Conservation (phyloP, 352 stramenopile genomes). For the Phytopythium boreale region DNA sequence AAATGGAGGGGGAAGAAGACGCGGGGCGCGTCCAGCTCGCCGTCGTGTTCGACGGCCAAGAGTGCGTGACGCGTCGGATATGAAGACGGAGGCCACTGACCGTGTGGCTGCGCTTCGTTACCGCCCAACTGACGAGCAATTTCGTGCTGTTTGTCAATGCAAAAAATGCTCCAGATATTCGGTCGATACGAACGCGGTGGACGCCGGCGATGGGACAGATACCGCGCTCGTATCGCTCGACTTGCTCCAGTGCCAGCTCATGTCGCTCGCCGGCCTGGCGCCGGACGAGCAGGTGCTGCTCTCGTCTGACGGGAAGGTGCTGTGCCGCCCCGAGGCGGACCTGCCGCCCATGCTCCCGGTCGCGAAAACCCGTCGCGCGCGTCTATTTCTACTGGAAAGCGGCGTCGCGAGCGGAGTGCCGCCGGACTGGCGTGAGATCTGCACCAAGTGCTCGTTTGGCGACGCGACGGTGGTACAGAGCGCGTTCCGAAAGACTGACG, state of each 20-base stretch:
- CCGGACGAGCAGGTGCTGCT: constrained; percentile 58
- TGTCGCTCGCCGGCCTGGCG: constrained; percentile 61
- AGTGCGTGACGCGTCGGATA: constrained; percentile 32
- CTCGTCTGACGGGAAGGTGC: constrained; percentile 36
- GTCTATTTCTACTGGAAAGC: constrained; percentile 46
- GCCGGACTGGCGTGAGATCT: constrained; percentile 59
- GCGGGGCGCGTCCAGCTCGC: constrained; percentile 26
- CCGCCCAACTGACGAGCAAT: neutral
- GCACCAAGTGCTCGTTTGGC: constrained; percentile 59
- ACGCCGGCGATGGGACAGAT: constrained; percentile 15
- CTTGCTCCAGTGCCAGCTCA: constrained; percentile 64
- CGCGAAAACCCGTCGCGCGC: constrained; percentile 5
- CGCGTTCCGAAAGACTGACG: constrained; percentile 32
- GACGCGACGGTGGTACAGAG: constrained; percentile 42
- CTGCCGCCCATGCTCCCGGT: constrained; percentile 16
- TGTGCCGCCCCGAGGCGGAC: constrained; percentile 23
- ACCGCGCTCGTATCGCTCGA: constrained; percentile 35
- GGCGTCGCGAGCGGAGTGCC: constrained; percentile 11
- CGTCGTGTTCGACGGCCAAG: constrained; percentile 51
- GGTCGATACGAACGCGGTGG: constrained; percentile 9
- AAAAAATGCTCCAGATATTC: neutral
- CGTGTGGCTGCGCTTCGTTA: neutral
- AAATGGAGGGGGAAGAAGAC: constrained; percentile 12
- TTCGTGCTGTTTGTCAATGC: neutral
- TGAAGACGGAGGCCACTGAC: neutral